A percentile compares a stretch with the other conserved stretches of the same genome.
These are phyloP conservation scores for Talaromyces marneffei DNA, from an alignment of 2,329 filamentous ascomycete genomes.

Conservation along the genomic window DNA sequence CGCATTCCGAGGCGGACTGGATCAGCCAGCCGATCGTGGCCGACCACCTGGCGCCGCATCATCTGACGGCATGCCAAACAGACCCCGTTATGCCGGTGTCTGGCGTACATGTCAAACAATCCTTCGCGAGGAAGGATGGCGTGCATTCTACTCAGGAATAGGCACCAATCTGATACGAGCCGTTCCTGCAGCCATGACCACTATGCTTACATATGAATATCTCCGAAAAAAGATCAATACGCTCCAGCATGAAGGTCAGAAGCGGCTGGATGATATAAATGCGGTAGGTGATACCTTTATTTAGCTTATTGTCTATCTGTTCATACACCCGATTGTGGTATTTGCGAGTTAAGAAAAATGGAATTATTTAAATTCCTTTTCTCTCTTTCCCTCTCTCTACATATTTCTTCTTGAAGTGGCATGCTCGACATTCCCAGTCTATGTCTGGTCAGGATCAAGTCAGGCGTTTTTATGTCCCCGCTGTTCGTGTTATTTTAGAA, in stretches of 20 bases:
- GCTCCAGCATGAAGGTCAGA: constrained; percentile 49
- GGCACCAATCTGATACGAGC: constrained; percentile 97
- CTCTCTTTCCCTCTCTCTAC: background rate
- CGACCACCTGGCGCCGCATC: constrained; percentile 41
- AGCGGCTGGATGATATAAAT: constrained; percentile 22
- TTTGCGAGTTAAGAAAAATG: background rate
- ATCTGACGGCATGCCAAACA: constrained; percentile 53
- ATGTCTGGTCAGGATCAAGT: background rate
- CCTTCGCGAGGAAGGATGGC: constrained; percentile 85
- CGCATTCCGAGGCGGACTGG: constrained; percentile 39
- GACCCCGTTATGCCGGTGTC: constrained; percentile 66
- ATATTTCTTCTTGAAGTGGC: background rate
- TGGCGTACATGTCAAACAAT: constrained; percentile 79
- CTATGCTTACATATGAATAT: constrained; percentile 94
- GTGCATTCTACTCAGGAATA: constrained; percentile 93
- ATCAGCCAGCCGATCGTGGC: constrained; percentile 40
- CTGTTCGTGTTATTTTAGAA: background rate
- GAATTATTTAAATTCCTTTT: background rate
- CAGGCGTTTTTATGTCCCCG: background rate
- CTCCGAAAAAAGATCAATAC: constrained; percentile 50
- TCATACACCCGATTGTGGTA: background rate
- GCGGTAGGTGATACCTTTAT: constrained; percentile 10
- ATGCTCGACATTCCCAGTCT: background rate
- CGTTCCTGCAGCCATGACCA: constrained; percentile 91
- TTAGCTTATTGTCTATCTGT: constrained; percentile 1